phyloP scores from a whole-genome alignment of 2,329 filamentous ascomycete genomes.

The Claviceps sorghi region DNA sequence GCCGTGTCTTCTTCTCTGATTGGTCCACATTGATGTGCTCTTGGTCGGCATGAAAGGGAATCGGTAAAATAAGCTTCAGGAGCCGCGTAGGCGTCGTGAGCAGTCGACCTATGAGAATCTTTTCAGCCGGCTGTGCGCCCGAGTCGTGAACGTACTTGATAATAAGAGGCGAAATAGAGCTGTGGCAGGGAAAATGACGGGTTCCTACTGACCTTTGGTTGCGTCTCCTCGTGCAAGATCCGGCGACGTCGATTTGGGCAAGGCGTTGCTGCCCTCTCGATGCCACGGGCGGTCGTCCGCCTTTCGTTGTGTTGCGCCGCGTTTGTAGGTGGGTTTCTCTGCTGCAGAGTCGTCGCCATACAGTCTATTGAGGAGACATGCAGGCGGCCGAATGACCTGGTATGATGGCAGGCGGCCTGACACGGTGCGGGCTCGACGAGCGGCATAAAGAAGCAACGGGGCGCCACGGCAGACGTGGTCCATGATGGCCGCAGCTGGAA shows the following conservation, averaged over 20 bases:
- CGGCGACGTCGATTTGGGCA: conserved; percentile 18
- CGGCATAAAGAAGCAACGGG: neutral
- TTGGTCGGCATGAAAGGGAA: conserved; percentile 33
- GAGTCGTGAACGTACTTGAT: no score
- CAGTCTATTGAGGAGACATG: neutral
- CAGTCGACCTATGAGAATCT: conserved; percentile 43
- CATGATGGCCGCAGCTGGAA: neutral
- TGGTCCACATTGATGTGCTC: conserved; percentile 27
- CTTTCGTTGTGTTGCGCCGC: conserved; percentile 29
- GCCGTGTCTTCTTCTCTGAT: conserved; percentile 18
- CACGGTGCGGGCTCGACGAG: neutral
- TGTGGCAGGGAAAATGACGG: neutral
- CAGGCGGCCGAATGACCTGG: neutral
- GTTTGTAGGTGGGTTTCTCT: neutral
- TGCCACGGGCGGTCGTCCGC: conserved; percentile 53
- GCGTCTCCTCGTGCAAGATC: conserved; percentile 12
- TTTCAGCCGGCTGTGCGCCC: neutral
- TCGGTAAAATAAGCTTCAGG: conserved; percentile 65
- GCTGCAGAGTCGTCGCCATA: neutral
- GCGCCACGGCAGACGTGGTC: conserved; percentile 1
- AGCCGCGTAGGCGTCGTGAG: conserved; percentile 67
- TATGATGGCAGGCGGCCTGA: neutral
- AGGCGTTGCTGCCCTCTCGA: conserved; percentile 38
- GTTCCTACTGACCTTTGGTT: conserved; percentile 16
- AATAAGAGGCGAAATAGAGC: neutral